These are phyloP conservation scores for Geranomyces variabilis DNA, from an alignment of 192 early-diverging fungal genomes.

Conservation along the genomic window DNA sequence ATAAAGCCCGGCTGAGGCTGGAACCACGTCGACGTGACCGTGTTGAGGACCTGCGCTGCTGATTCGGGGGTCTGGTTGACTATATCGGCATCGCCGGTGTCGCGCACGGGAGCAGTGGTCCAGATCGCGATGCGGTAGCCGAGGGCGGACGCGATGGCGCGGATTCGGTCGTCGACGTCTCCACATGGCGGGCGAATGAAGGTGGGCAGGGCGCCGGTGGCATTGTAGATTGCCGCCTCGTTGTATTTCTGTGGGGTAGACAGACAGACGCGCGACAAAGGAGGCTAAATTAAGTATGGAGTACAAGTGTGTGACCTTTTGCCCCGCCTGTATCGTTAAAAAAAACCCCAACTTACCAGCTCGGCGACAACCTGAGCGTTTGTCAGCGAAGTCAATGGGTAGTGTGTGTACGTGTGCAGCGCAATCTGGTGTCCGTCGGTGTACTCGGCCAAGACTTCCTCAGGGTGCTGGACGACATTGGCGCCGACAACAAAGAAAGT, in stretches of 20 bases:
- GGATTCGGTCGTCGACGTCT: conserved; percentile 70
- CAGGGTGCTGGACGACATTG: conserved; percentile 22
- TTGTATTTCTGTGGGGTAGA: no score
- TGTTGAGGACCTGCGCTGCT: conserved; percentile 10
- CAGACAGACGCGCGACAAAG: conserved; percentile 55
- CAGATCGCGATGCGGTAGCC: conserved; percentile 47
- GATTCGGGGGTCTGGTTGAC: background rate
- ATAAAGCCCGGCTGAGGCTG: conserved; percentile 31
- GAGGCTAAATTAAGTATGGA: conserved; percentile 56
- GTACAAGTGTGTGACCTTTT: conserved; percentile 32
- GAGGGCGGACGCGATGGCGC: conserved; percentile 56
- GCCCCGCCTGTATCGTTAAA: no score
- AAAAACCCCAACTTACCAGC: no score
- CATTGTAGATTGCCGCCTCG: conserved; percentile 41
- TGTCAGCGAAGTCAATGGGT: conserved; percentile 57
- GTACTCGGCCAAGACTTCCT: conserved; percentile 26
- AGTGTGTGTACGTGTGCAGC: conserved; percentile 62
- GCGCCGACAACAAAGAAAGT: conserved; percentile 44
- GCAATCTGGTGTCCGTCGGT: conserved; percentile 44
- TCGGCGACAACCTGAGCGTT: conserved; percentile 73
- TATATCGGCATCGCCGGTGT: background rate
- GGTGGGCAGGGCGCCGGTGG: conserved; percentile 46
- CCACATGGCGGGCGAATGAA: conserved; percentile 73
- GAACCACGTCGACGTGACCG: conserved; percentile 35
- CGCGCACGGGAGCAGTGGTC: conserved; percentile 29